Percentiles rank a stretch among this genome's conserved stretches.
phyloP scores from a whole-genome alignment of 1,139 yeast genomes.

The Spencermartinsiella ligniputridi region DNA sequence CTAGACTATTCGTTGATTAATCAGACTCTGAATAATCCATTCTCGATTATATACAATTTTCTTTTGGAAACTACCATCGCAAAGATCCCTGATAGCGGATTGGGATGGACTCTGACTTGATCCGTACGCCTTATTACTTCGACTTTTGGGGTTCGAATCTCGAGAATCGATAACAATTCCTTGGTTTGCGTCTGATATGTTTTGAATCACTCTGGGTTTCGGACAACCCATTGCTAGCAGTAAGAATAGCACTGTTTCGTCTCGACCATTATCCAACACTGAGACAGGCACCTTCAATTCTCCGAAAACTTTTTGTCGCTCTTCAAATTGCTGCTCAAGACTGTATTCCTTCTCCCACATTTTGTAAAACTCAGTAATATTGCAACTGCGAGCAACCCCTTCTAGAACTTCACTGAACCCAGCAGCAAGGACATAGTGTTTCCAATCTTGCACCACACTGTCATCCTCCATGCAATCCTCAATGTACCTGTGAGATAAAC shows the following conservation, averaged over 20 bases:
- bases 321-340: conserved; percentile 25
- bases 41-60: conserved; percentile 24
- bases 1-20: conserved; percentile 29
- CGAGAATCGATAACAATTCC: conserved; percentile 12
- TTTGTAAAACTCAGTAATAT: conserved; percentile 21
- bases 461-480: conserved; percentile 45
- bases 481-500: conserved; percentile 58
- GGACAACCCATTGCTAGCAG: conserved; percentile 10
- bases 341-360: conserved; percentile 20
- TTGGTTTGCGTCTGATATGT: conserved; percentile 6
- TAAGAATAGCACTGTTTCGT: conserved; percentile 12
- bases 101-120: conserved; percentile 8
- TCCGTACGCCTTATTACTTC: conserved; percentile 1
- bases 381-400: conserved; percentile 19
- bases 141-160: conserved; percentile 8
- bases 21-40: conserved; percentile 33
- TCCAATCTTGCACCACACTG: conserved; percentile 39
- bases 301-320: conserved; percentile 20
- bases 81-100: neutral
- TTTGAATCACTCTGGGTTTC: conserved; percentile 1
- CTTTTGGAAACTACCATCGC: conserved; percentile 8
- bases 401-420: conserved; percentile 50
- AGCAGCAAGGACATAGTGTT: conserved; percentile 61
- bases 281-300: conserved; percentile 21
- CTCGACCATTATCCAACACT: conserved; percentile 15